phyloP scores from a whole-genome alignment of 192 early-diverging fungal genomes.

The Chytriomyces sp. region DNA sequence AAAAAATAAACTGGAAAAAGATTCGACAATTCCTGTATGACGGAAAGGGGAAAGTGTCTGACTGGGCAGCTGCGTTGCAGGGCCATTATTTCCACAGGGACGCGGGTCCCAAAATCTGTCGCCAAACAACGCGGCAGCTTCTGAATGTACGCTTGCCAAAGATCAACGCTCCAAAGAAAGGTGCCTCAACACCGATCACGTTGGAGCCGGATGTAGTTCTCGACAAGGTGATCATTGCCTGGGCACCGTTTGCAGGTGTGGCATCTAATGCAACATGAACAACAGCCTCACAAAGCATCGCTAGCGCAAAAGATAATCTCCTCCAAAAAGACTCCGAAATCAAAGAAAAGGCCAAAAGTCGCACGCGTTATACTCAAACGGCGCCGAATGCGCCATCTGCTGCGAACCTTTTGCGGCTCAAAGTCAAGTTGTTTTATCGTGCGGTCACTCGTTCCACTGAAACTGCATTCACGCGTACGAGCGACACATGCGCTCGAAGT shows the following conservation, averaged over 20 bases:
- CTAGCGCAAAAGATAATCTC: slow-evolving; percentile 21
- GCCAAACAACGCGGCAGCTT: not conserved
- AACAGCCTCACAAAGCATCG: not conserved
- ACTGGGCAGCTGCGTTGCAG: slow-evolving; percentile 19
- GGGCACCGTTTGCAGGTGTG: not conserved
- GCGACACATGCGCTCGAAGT: slow-evolving; percentile 7
- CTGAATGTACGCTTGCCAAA: slow-evolving; percentile 4
- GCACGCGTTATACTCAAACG: not conserved
- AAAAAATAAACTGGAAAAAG: not conserved
- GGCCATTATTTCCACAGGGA: slow-evolving; percentile 3
- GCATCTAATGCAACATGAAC: not conserved
- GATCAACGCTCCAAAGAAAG: no score
- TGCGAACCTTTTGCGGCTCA: slow-evolving; percentile 17
- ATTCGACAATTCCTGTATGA: not conserved
- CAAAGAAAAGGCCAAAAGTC: slow-evolving; percentile 19
- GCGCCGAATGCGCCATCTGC: slow-evolving; percentile 29
- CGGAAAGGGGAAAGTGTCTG: not conserved
- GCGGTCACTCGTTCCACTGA: slow-evolving; percentile 19
- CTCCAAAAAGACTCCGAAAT: not conserved
- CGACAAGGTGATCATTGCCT: not conserved
- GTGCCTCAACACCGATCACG: no score
- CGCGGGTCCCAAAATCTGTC: not conserved
- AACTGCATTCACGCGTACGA: slow-evolving; percentile 24
- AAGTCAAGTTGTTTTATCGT: slow-evolving; percentile 16
- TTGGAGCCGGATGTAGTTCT: slow-evolving; percentile 3